A percentile compares a stretch with the other conserved stretches of the same genome.
phyloP scores from a whole-genome alignment of 176 grass and related monocot genomes.

The Carex scoparia region DNA sequence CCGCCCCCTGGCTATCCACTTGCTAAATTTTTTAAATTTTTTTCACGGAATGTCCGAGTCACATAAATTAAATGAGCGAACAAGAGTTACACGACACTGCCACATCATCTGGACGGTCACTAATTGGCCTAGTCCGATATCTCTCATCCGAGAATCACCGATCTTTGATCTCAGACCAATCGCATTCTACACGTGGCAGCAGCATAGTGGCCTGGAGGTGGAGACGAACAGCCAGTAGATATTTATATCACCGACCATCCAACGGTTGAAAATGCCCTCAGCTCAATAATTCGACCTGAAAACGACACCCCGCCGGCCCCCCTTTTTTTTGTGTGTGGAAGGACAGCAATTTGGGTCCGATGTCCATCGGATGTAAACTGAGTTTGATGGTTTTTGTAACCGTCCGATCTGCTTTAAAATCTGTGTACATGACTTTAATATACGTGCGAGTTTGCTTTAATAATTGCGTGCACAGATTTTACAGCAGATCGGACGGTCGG shows the following conservation, averaged over 20 bases:
- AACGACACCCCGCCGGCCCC: background rate
- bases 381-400: too few relatives aligned
- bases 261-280: conserved; percentile 4
- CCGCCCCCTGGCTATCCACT: background rate
- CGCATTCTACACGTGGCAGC: background rate
- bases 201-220: background rate
- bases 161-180: background rate
- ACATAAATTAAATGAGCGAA: background rate
- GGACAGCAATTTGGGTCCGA: too few relatives aligned
- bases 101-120: background rate
- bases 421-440: too few relatives aligned
- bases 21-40: background rate
- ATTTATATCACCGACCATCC: conserved; percentile 13
- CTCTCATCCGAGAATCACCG: background rate
- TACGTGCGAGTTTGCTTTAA: too few relatives aligned
- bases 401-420: too few relatives aligned
- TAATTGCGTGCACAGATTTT: too few relatives aligned
- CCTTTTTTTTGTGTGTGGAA: too few relatives aligned
- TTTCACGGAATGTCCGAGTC: too few relatives aligned
- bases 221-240: background rate
- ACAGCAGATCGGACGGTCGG: too few relatives aligned
- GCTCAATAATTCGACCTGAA: conserved; percentile 1
- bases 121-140: background rate
- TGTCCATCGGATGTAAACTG: too few relatives aligned
- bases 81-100: background rate